Percentiles rank a stretch among this genome's conserved stretches.
These are phyloP conservation scores for Saprolegnia diclina DNA, from an alignment of 352 stramenopile species.

Conservation along the genomic window DNA sequence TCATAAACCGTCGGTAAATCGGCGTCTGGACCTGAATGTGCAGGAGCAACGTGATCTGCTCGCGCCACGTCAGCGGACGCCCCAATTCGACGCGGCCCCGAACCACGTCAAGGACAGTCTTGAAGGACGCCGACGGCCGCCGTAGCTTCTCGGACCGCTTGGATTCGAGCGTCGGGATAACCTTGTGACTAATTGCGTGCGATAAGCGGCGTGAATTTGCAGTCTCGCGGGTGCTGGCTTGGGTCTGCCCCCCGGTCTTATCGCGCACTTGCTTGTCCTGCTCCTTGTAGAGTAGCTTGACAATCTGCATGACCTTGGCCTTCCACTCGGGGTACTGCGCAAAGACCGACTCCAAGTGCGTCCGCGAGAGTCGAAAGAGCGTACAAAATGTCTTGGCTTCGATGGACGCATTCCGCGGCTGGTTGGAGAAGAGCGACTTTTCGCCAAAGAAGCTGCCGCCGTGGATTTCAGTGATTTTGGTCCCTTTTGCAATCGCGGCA, in stretches of 20 bases:
- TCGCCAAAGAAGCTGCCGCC: conserved; percentile 54
- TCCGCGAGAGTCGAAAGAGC: conserved; percentile 46
- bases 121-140: background rate
- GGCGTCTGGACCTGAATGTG: conserved; percentile 17
- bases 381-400: conserved; percentile 51
- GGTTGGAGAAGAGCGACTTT: conserved; percentile 58
- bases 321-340: conserved; percentile 63
- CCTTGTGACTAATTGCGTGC: background rate
- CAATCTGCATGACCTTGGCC: conserved; percentile 46
- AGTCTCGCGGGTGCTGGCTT: background rate
- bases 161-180: background rate
- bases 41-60: background rate
- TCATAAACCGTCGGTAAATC: conserved; percentile 4
- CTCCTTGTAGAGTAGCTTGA: conserved; percentile 42
- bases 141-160: background rate
- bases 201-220: conserved; percentile 19
- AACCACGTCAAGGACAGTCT: background rate
- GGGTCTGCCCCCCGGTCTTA: conserved; percentile 38
- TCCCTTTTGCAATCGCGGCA: background rate
- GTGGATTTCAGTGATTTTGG: conserved; percentile 49
- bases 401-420: conserved; percentile 39
- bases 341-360: conserved; percentile 52
- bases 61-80: background rate
- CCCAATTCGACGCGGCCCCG: background rate
- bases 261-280: conserved; percentile 51